Evolutionary conservation across 2,329 filamentous ascomycete species (phyloP).

Genomic region (Fusarium algeriense): DNA sequence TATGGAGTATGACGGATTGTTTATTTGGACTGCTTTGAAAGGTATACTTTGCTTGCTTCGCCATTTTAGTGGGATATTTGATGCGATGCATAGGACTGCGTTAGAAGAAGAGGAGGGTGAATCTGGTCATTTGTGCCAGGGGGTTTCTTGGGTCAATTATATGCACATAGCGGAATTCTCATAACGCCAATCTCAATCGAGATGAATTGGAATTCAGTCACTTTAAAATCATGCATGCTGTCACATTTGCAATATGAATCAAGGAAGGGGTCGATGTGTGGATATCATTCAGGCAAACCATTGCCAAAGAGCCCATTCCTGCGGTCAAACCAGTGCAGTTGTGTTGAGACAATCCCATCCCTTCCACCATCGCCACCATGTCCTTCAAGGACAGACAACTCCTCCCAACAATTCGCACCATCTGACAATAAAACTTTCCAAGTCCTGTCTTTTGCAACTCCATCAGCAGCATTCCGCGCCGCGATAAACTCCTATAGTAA

Average conservation of each 20-base stretch:
- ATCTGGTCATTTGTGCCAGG: neutral
- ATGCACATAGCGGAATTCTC: slow-evolving; percentile 31
- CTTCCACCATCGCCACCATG: slow-evolving; percentile 26
- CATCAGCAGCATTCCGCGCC: slow-evolving; percentile 41
- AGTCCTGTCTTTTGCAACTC: slow-evolving; percentile 33
- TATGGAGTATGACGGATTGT: slow-evolving; percentile 40
- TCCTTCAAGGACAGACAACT: slow-evolving; percentile 19
- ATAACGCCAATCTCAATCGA: slow-evolving; percentile 12
- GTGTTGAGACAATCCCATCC: neutral
- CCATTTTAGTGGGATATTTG: slow-evolving; percentile 2
- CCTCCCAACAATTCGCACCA: slow-evolving; percentile 25
- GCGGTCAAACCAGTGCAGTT: slow-evolving; percentile 7
- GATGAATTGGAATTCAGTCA: slow-evolving; percentile 16
- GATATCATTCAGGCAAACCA: slow-evolving; percentile 26
- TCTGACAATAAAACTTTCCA: slow-evolving; percentile 20
- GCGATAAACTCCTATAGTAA: slow-evolving; percentile 39
- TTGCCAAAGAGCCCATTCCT: slow-evolving; percentile 13
- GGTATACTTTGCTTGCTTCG: neutral
- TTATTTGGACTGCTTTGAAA: slow-evolving; percentile 34
- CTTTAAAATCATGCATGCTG: neutral
- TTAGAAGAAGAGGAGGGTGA: slow-evolving; percentile 27
- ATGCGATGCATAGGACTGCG: slow-evolving; percentile 1
- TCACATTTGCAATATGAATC: neutral
- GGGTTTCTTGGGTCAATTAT: slow-evolving; percentile 7
- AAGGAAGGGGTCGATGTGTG: slow-evolving; percentile 30